phyloP scores from a whole-genome alignment of 2,329 filamentous ascomycete genomes.

The Taxawa tesnikishii region DNA sequence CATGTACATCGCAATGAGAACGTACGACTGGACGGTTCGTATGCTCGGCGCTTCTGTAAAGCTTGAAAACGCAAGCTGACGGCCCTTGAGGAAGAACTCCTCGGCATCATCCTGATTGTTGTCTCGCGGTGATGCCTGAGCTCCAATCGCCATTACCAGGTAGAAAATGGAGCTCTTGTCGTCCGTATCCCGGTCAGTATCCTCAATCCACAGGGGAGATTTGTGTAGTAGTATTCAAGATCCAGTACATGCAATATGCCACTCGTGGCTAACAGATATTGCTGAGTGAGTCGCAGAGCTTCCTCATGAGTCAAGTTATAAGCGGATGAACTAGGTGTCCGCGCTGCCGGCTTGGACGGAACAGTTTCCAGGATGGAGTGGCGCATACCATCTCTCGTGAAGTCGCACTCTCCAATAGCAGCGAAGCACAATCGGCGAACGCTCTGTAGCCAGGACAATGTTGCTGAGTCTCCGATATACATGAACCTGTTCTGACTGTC shows the following conservation, averaged over 20 bases:
- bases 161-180: slow-evolving; percentile 36
- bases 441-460: slow-evolving; percentile 40
- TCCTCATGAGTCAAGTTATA: not conserved
- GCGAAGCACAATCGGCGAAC: slow-evolving; percentile 34
- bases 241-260: slow-evolving; percentile 38
- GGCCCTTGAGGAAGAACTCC: slow-evolving; percentile 34
- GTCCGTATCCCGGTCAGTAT: slow-evolving; percentile 18
- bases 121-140: slow-evolving; percentile 21
- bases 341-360: not conserved
- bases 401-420: slow-evolving; percentile 7
- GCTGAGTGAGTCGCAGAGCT: slow-evolving; percentile 14
- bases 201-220: slow-evolving; percentile 3
- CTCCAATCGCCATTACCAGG: slow-evolving; percentile 38
- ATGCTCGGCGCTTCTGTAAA: slow-evolving; percentile 38
- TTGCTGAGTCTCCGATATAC: slow-evolving; percentile 42
- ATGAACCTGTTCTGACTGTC: slow-evolving; percentile 42
- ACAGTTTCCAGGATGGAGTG: slow-evolving; percentile 6
- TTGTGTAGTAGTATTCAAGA: not conserved
- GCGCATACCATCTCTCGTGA: slow-evolving; percentile 4
- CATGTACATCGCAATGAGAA: slow-evolving; percentile 40
- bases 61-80: slow-evolving; percentile 30
- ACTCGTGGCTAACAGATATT: slow-evolving; percentile 34
- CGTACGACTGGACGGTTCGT: slow-evolving; percentile 38
- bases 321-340: not conserved
- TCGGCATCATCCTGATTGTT: slow-evolving; percentile 28